Evolutionary conservation across 23 red algal species (phyloP).

Genomic region (Gracilaria domingensis): DNA sequence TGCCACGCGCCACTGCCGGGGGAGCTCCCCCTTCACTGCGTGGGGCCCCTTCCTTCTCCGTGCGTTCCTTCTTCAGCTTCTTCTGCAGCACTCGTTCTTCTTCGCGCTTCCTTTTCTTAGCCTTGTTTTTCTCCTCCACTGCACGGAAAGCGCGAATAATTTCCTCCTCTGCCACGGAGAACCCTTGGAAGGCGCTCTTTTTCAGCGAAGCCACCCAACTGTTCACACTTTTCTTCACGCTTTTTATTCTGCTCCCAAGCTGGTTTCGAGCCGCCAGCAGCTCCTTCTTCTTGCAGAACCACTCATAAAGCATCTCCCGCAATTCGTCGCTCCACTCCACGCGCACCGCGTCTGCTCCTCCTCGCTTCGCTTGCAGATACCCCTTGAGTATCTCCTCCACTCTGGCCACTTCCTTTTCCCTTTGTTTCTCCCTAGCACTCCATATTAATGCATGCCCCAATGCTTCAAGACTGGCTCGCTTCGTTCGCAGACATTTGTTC

Average conservation of each 20-base stretch:
- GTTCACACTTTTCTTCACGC: slow-evolving; percentile 49
- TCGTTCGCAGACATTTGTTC: slow-evolving; percentile 39
- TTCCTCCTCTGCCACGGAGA: slow-evolving; percentile 46
- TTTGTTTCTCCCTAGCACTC: slow-evolving; percentile 19
- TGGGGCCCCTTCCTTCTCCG: slow-evolving; percentile 1
- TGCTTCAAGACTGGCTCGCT: slow-evolving; percentile 53
- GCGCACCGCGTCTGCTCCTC: slow-evolving; percentile 19
- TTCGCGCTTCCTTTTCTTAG: slow-evolving; percentile 57
- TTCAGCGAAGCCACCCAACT: slow-evolving; percentile 59
- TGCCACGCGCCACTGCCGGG: background rate
- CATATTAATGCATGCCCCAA: slow-evolving; percentile 70
- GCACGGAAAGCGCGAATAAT: slow-evolving; percentile 30
- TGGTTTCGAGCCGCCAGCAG: slow-evolving; percentile 63
- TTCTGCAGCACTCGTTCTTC: slow-evolving; percentile 9
- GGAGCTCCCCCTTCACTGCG: slow-evolving; percentile 10
- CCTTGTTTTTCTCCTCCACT: slow-evolving; percentile 60
- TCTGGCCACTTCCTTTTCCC: slow-evolving; percentile 35
- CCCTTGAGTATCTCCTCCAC: slow-evolving; percentile 32
- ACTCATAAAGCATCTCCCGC: slow-evolving; percentile 56
- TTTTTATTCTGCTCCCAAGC: slow-evolving; percentile 35
- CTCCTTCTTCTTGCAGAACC: slow-evolving; percentile 55
- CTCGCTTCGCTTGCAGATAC: slow-evolving; percentile 36
- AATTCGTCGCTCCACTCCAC: slow-evolving; percentile 46
- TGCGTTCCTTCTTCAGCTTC: slow-evolving; percentile 37
- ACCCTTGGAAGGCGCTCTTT: slow-evolving; percentile 48